Conservation (phyloP, 2,329 filamentous ascomycete genomes). For the Aspergillus melleus region DNA sequence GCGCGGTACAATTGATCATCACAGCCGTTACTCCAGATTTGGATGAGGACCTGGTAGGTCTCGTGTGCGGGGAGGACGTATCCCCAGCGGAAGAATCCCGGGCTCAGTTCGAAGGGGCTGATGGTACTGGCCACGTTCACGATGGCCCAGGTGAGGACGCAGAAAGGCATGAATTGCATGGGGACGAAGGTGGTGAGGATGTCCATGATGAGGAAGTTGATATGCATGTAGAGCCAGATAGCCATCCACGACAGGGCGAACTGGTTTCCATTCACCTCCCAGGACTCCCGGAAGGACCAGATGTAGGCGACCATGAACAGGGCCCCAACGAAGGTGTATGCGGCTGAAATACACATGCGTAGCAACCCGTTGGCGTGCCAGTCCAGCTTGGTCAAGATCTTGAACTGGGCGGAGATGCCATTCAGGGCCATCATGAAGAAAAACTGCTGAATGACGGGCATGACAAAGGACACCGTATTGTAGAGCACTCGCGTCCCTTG, state of each 20-base stretch:
- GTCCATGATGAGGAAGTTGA: conserved; percentile 49
- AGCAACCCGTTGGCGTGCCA: conserved; percentile 33
- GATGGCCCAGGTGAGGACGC: conserved; percentile 47
- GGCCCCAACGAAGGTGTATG: conserved; percentile 44
- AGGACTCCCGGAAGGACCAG: conserved; percentile 46
- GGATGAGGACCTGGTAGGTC: conserved; percentile 39
- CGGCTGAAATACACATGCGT: conserved; percentile 35
- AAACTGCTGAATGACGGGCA: conserved; percentile 51
- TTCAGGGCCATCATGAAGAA: conserved; percentile 51
- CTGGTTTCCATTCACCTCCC: conserved; percentile 42
- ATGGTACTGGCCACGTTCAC: conserved; percentile 46
- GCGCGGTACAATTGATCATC: conserved; percentile 41
- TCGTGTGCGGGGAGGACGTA: conserved; percentile 42
- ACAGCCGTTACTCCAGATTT: conserved; percentile 46
- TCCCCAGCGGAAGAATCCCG: conserved; percentile 42
- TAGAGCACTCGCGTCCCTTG: conserved; percentile 47
- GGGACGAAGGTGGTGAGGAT: conserved; percentile 45
- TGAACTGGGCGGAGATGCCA: conserved; percentile 41
- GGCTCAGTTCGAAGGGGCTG: conserved; percentile 44
- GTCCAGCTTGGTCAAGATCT: conserved; percentile 36
- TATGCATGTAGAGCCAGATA: conserved; percentile 47
- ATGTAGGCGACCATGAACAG: conserved; percentile 43
- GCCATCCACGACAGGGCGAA: conserved; percentile 47
- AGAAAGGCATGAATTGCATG: conserved; percentile 45
- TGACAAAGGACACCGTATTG: conserved; percentile 47